Percentiles rank a stretch among this genome's conserved stretches.
Conservation (phyloP, 306 rosid species). For the Crotalaria pallida region DNA sequence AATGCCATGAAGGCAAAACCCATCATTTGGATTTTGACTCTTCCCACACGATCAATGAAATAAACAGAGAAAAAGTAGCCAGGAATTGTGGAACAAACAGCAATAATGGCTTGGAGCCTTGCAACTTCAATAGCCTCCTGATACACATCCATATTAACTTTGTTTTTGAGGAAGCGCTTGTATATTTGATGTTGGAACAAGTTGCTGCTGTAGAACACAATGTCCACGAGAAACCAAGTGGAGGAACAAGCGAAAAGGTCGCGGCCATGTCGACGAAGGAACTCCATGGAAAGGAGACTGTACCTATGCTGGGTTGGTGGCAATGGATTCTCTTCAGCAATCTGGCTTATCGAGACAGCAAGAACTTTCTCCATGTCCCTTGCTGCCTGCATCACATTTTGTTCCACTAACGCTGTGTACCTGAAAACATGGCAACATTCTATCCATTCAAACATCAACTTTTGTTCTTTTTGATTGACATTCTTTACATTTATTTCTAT, state of each 20-base stretch:
- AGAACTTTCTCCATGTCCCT: constrained; percentile 75
- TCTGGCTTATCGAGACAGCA: constrained; percentile 37
- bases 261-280: constrained; percentile 51
- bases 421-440: constrained; percentile 19
- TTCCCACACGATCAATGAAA: constrained; percentile 63
- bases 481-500: no score
- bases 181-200: constrained; percentile 64
- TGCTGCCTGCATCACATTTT: constrained; percentile 60
- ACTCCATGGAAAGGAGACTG: constrained; percentile 41
- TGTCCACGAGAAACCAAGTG: constrained; percentile 57
- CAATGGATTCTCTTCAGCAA: constrained; percentile 35
- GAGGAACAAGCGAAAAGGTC: constrained; percentile 59
- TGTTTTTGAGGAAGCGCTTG: neutral
- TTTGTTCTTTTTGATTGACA: no score
- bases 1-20: constrained; percentile 61
- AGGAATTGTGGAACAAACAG: constrained; percentile 57
- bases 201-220: constrained; percentile 66
- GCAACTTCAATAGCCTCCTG: constrained; percentile 37
- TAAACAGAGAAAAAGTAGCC: constrained; percentile 68
- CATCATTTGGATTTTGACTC: constrained; percentile 57
- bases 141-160: neutral
- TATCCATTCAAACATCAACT: no score
- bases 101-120: constrained; percentile 50
- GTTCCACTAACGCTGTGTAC: constrained; percentile 75
- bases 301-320: constrained; percentile 16